phyloP scores from a whole-genome alignment of 768 basidiomycete genomes.

The Mycena belliarum region DNA sequence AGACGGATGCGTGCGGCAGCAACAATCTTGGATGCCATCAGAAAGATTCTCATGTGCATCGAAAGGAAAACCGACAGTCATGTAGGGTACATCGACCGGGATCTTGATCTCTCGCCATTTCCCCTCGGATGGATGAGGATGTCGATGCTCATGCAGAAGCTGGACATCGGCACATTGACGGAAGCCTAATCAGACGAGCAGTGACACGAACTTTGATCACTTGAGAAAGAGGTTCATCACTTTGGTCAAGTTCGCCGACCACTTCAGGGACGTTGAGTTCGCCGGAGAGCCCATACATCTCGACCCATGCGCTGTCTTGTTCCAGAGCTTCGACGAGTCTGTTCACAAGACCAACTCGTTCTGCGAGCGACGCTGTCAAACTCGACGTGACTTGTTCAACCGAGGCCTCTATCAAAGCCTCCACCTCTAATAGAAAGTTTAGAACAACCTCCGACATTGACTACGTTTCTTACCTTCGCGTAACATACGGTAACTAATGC shows the following conservation, averaged over 20 bases:
- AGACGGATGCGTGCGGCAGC: slow-evolving; percentile 58
- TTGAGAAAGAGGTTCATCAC: slow-evolving; percentile 31
- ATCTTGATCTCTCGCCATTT: slow-evolving; percentile 78
- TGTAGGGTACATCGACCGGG: slow-evolving; percentile 82
- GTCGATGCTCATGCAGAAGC: slow-evolving; percentile 46
- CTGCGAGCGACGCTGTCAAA: slow-evolving; percentile 31
- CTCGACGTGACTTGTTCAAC: slow-evolving; percentile 45
- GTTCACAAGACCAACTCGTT: slow-evolving; percentile 47
- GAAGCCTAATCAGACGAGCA: background rate
- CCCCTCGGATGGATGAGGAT: slow-evolving; percentile 39
- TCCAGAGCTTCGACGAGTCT: slow-evolving; percentile 62
- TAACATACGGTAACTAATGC: slow-evolving; percentile 76
- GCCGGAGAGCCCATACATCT: slow-evolving; percentile 69
- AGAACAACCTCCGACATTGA: background rate
- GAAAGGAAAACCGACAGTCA: slow-evolving; percentile 60
- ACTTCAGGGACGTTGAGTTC: slow-evolving; percentile 59
- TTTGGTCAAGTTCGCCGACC: slow-evolving; percentile 31
- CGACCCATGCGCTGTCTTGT: slow-evolving; percentile 65
- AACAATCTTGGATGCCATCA: slow-evolving; percentile 53
- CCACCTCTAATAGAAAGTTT: slow-evolving; percentile 55
- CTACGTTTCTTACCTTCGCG: slow-evolving; percentile 63
- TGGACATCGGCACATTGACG: slow-evolving; percentile 19
- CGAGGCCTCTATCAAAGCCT: slow-evolving; percentile 54
- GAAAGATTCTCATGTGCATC: background rate
- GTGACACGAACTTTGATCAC: slow-evolving; percentile 33